A percentile compares a stretch with the other conserved stretches of the same genome.
Conservation (phyloP, 805 yeast species). For the Metschnikowia proteae region DNA sequence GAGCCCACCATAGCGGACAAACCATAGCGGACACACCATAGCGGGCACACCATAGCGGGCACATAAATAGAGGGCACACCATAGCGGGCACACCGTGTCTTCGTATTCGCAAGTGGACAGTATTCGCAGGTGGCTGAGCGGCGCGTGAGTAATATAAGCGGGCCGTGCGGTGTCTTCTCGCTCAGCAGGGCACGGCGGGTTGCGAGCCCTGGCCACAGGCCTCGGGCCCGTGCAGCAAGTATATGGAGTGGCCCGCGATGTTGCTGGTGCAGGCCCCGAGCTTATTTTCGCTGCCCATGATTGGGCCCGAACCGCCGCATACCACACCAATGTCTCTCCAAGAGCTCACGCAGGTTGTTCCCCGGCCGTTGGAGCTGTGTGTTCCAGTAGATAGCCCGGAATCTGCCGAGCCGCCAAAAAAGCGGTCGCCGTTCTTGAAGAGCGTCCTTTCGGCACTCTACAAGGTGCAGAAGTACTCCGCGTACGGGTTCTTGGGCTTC, state of each 20-base stretch:
- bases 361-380: constrained; percentile 13
- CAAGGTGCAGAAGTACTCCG: constrained; percentile 55
- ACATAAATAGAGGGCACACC: too few relatives aligned
- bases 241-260: not conserved
- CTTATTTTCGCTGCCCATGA: constrained; percentile 4
- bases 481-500: constrained; percentile 54
- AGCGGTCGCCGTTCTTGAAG: constrained; percentile 5
- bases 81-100: too few relatives aligned
- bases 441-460: constrained; percentile 12
- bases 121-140: too few relatives aligned
- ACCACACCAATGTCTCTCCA: constrained; percentile 8
- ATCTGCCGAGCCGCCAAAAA: constrained; percentile 1
- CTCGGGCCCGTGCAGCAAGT: too few relatives aligned
- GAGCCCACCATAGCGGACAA: too few relatives aligned
- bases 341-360: constrained; percentile 13
- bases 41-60: too few relatives aligned
- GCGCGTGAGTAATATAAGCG: too few relatives aligned
- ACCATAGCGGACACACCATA: too few relatives aligned
- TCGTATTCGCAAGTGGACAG: too few relatives aligned
- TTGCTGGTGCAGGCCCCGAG: constrained; percentile 1
- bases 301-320: not conserved
- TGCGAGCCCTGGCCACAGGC: too few relatives aligned
- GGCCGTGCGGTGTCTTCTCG: too few relatives aligned
- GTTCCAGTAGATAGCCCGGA: not conserved
- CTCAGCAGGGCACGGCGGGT: too few relatives aligned